A percentile compares a stretch with the other conserved stretches of the same genome.
These are phyloP conservation scores for Barnettozyma pratensis DNA, from an alignment of 805 yeast species.

Conservation along the genomic window DNA sequence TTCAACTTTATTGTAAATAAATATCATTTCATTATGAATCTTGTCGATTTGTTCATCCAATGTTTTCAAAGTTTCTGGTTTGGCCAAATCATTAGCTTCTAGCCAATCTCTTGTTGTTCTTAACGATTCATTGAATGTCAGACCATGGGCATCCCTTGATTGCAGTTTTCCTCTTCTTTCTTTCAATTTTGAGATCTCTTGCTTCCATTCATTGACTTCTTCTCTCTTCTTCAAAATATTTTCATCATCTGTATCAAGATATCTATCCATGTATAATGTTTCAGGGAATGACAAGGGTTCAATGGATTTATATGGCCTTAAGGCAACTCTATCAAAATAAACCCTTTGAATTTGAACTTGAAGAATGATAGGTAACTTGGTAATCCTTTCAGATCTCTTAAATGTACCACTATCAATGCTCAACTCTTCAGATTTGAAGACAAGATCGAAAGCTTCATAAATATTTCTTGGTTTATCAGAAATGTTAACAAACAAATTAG, in stretches of 20 bases:
- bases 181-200: conserved; percentile 40
- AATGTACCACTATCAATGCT: conserved; percentile 65
- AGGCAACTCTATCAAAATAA: conserved; percentile 69
- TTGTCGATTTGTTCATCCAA: conserved; percentile 41
- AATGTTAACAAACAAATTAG: conserved; percentile 77
- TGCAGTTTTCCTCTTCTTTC: conserved; percentile 38
- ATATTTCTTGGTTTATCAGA: conserved; percentile 85
- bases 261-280: conserved; percentile 79
- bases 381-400: conserved; percentile 65
- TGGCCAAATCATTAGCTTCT: conserved; percentile 34
- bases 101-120: conserved; percentile 54
- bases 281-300: conserved; percentile 81
- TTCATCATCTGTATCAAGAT: conserved; percentile 61
- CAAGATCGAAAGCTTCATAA: conserved; percentile 85
- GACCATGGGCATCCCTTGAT: conserved; percentile 43
- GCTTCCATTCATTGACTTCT: conserved; percentile 57
- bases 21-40: conserved; percentile 41
- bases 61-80: conserved; percentile 41
- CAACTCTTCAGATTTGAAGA: conserved; percentile 67
- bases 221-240: conserved; percentile 47
- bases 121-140: conserved; percentile 47
- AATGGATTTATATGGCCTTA: conserved; percentile 74
- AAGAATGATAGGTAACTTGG: conserved; percentile 69
- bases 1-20: conserved; percentile 36
- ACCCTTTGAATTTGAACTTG: conserved; percentile 95